phyloP scores from a whole-genome alignment of 1,139 yeast species.

The Hansenula sp. region DNA sequence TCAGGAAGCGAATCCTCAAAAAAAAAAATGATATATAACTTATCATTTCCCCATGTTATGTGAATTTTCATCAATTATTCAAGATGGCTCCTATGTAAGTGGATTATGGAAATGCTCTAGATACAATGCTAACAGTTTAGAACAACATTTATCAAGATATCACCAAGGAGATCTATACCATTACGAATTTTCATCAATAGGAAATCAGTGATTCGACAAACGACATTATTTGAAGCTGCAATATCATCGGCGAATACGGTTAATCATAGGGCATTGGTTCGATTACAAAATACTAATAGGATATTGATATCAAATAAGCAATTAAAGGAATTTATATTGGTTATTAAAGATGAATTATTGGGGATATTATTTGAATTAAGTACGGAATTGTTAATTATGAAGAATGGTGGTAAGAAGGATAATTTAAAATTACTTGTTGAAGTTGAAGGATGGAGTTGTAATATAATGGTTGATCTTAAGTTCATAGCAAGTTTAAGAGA shows the following conservation, averaged over 20 bases:
- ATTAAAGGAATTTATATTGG: not conserved
- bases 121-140: constrained; percentile 1
- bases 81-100: constrained; percentile 17
- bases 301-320: constrained; percentile 10
- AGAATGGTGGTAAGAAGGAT: constrained; percentile 7
- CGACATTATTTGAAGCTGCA: constrained; percentile 14
- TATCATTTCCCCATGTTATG: no score
- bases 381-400: not conserved
- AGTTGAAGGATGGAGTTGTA: constrained; percentile 12
- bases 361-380: not conserved
- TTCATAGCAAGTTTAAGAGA: constrained; percentile 7
- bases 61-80: not conserved
- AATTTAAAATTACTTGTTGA: constrained; percentile 8
- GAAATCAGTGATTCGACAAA: constrained; percentile 9
- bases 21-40: no score
- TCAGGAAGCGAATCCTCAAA: no score
- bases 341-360: not conserved
- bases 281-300: not conserved
- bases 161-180: constrained; percentile 8
- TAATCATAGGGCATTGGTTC: constrained; percentile 12
- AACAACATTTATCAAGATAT: constrained; percentile 13
- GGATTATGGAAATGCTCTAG: not conserved
- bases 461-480: constrained; percentile 6
- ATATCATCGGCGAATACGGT: constrained; percentile 15
- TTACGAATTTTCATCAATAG: constrained; percentile 17